Evolutionary conservation across 371 early-diverging fungal genomes (phyloP).

Genomic region (Globomyces sp.): DNA sequence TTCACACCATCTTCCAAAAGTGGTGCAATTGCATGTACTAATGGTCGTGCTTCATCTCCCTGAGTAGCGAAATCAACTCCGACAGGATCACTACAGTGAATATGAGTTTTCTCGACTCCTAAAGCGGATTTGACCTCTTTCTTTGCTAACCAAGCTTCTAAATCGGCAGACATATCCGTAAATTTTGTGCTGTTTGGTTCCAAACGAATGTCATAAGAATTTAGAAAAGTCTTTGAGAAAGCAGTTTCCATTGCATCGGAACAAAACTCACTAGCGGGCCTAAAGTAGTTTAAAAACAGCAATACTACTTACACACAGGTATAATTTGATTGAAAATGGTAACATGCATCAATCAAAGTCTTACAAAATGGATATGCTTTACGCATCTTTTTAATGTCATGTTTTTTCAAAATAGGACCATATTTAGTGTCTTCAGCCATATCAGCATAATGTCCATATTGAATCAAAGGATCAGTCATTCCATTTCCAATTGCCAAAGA

Average conservation of each 20-base stretch:
- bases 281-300: conserved; percentile 39
- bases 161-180: conserved; percentile 74
- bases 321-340: conserved; percentile 54
- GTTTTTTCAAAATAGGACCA: conserved; percentile 63
- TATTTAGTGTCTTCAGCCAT: conserved; percentile 81
- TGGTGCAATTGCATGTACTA: conserved; percentile 66
- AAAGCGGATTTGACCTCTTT: conserved; percentile 74
- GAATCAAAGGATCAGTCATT: conserved; percentile 79
- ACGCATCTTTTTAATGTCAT: conserved; percentile 67
- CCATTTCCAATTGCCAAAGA: conserved; percentile 85
- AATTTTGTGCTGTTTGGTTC: conserved; percentile 62
- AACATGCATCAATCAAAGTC: conserved; percentile 12
- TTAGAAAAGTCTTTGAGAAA: conserved; percentile 39
- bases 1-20: conserved; percentile 77
- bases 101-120: conserved; percentile 70
- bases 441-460: conserved; percentile 87
- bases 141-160: conserved; percentile 69
- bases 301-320: conserved; percentile 62
- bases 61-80: conserved; percentile 1
- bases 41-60: conserved; percentile 49
- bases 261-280: conserved; percentile 83
- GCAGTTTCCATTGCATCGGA: conserved; percentile 57
- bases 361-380: conserved; percentile 15
- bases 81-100: conserved; percentile 21
- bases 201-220: conserved; percentile 53